Percentiles rank a stretch among this genome's conserved stretches.
Evolutionary conservation across 1,139 yeast species (phyloP).

Genomic region (Magnusiomyces suaveolens): DNA sequence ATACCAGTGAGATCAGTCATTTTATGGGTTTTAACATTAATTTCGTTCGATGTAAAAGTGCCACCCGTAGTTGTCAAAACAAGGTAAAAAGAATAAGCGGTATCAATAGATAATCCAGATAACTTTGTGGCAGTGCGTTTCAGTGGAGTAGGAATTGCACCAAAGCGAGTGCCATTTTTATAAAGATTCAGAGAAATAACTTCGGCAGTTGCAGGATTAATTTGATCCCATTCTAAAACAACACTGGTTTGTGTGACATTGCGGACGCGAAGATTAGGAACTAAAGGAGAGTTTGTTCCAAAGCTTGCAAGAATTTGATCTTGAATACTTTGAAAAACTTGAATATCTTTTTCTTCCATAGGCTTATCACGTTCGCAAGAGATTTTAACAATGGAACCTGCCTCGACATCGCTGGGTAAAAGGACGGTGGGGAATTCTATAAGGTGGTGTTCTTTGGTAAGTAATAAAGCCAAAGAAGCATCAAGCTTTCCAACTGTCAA

Average conservation of each 20-base stretch:
- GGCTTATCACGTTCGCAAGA: slow-evolving; percentile 72
- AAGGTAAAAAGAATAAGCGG: slow-evolving; percentile 68
- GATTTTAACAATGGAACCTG: slow-evolving; percentile 89
- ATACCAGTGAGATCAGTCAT: slow-evolving; percentile 95
- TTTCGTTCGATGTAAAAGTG: slow-evolving; percentile 52
- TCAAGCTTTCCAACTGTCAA: slow-evolving; percentile 93
- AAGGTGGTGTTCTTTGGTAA: slow-evolving; percentile 87
- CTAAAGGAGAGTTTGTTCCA: slow-evolving; percentile 62
- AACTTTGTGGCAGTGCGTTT: slow-evolving; percentile 75
- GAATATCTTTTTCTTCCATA: slow-evolving; percentile 53
- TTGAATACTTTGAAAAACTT: slow-evolving; percentile 56
- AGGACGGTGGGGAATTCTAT: slow-evolving; percentile 93
- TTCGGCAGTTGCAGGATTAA: slow-evolving; percentile 74
- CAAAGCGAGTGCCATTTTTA: slow-evolving; percentile 72
- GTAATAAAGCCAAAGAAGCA: slow-evolving; percentile 81
- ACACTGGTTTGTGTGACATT: slow-evolving; percentile 92
- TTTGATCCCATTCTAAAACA: slow-evolving; percentile 86
- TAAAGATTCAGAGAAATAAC: slow-evolving; percentile 68
- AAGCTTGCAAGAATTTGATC: slow-evolving; percentile 61
- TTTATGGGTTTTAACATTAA: slow-evolving; percentile 76
- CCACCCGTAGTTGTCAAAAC: slow-evolving; percentile 88
- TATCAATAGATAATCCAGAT: slow-evolving; percentile 84
- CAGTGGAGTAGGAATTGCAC: slow-evolving; percentile 77
- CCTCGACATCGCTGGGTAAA: slow-evolving; percentile 79
- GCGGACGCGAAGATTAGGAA: slow-evolving; percentile 60